Evolutionary conservation across 768 basidiomycete species (phyloP), one percentile per base, ranked within the genome.

Genomic region (Boletus huronensis): DNA sequence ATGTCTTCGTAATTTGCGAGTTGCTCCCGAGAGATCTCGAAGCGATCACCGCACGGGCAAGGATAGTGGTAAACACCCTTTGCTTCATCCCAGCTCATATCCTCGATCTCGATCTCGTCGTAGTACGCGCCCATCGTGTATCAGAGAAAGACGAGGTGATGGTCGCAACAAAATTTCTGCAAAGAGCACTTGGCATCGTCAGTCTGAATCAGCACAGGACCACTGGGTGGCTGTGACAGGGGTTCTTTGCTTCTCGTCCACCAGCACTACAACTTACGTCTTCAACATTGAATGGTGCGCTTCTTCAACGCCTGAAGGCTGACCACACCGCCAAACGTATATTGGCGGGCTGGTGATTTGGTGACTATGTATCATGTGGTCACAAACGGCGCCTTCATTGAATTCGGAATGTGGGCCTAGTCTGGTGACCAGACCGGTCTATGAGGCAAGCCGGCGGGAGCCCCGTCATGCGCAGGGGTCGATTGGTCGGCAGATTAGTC

Each of bases 21-120:
- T 72, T 98, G 93, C 58, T 77, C 74, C 61, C 88, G 82, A 29
- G 88, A 84, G 60, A 98, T 98, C 72, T 98, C 96, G 74, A 98
- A 99, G 38, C 95, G 85, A 74, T 99, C 96, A 9, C 96, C 96
- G 66, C 96, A 98, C 1, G 96, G 95, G 67, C 94, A 99, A 0
- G 95, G 96, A 70, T 95, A 97, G 77, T 98, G 95, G 66, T 86
- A 98, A 5, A 98, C 88, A 39, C 79, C 68, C 66, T 87, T 90
- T 52, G 79, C 82, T 23, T 79, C 78, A 69, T 96, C 93, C 91
- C 92, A 97, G 16, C 75, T 81, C 87, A 97, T 95, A 65, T 97
- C 95, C 67, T 98, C 96, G 50, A 98, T 97, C 69, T 98, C 94
- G 26, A 98, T 84, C 72, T 97, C 95, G 77, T 98, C 94, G 77